phyloP scores from a whole-genome alignment of 2,329 filamentous ascomycete species.

The Emergomyces orientalis region DNA sequence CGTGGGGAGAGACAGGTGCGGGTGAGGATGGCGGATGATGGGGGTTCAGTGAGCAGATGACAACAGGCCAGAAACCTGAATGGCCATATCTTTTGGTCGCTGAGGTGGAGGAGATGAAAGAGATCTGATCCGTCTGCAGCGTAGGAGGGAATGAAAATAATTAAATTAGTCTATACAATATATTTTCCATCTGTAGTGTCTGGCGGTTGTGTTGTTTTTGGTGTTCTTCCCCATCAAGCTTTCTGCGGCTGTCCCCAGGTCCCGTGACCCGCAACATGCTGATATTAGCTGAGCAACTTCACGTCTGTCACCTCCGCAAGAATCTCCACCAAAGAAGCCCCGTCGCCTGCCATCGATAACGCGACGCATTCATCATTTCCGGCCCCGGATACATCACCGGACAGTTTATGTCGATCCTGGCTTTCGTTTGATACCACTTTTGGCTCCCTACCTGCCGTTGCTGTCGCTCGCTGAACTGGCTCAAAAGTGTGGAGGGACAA shows the following conservation, averaged over 20 bases:
- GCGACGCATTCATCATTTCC: conserved; percentile 27
- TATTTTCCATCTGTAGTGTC: conserved; percentile 12
- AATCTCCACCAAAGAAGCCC: conserved; percentile 31
- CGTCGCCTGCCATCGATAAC: conserved; percentile 29
- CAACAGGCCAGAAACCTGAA: background rate
- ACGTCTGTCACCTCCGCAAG: conserved; percentile 33
- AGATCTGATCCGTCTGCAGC: background rate
- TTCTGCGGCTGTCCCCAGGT: conserved; percentile 1
- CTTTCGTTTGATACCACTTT: conserved; percentile 11
- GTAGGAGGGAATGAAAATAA: background rate
- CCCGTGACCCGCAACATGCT: conserved; percentile 15
- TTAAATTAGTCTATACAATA: background rate
- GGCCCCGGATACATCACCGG: conserved; percentile 23
- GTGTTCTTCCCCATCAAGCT: background rate
- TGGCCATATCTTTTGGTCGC: conserved; percentile 1
- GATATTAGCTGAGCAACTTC: conserved; percentile 24
- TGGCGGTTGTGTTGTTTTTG: conserved; percentile 21
- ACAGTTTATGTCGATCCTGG: conserved; percentile 16
- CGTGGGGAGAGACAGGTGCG: background rate
- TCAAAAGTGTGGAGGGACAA: conserved; percentile 37
- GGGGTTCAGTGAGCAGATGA: conserved; percentile 1
- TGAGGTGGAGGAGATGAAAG: background rate
- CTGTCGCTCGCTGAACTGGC: conserved; percentile 26
- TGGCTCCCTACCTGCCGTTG: conserved; percentile 7
- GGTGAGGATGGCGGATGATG: background rate